Evolutionary conservation across 108 stramenopile species (phyloP), one percentile per base, ranked within the genome.

Genomic region (Cyclostephanos invisitatus): DNA sequence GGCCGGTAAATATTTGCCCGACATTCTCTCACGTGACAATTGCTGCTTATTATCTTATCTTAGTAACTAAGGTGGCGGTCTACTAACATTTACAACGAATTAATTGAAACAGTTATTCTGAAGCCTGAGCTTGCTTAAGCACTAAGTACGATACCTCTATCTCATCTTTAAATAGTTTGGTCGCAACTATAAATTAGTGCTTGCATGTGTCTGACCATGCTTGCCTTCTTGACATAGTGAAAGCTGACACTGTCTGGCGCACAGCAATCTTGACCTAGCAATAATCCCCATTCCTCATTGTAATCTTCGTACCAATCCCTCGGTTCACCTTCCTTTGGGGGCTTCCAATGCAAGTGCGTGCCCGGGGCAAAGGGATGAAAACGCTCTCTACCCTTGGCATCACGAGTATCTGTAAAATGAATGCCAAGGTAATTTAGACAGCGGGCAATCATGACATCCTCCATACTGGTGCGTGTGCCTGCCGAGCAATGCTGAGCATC

Each of bases 171-270:
- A 46, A 40, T 40, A 46, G 44, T 46, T 53, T 54, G 59, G 57
- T 86, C 78, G 72, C 85, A 87, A 36, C 47, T 58, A 70, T 89
- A 67, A 2, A 91, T 55, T 11, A 89, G 51, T 47, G 82, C 75
- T 63, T 85, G 78, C 53, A 91, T 62, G 76, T 91, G 91, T 49
- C 91, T 70, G 3, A 88, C 88, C 91, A 89, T 89, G 73, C 87
- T 84, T 28, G 88, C 82, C 72, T 90, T 87, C 42, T 90, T 90
- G 27, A 94, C 66, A 70, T 96, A 96, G 73, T 97, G 96, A 78
- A 96, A 97, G 29, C 91, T 91, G 11, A 97, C 88, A 47, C 91
- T 91, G 62, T 89, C 89, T 5, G 91, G 86, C 17, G 92, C 91
- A 84, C 93, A 97, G 67, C 93, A 96, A 51, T 89, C 87, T 62